Evolutionary conservation across 768 basidiomycete species (phyloP).

Genomic region (Podaxis sp.): DNA sequence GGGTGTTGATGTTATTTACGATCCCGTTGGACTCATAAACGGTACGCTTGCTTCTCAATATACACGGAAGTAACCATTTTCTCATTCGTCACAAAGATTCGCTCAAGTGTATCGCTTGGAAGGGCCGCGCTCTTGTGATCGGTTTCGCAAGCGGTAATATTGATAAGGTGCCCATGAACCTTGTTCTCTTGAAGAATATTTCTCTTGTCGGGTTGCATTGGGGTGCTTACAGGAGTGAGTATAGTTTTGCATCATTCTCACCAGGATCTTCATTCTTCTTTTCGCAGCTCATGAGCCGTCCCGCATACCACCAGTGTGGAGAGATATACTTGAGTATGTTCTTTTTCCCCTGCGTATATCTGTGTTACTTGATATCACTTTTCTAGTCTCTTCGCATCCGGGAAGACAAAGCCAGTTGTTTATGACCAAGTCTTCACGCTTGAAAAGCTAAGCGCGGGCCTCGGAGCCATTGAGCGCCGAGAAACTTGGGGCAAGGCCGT

Average conservation of each 20-base stretch:
- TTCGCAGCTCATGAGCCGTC: constrained; percentile 61
- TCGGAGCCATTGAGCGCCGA: constrained; percentile 74
- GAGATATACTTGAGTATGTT: constrained; percentile 61
- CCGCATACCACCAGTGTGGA: constrained; percentile 70
- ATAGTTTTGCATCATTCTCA: background rate
- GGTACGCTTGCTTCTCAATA: constrained; percentile 34
- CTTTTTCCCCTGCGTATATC: background rate
- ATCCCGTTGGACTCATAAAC: constrained; percentile 80
- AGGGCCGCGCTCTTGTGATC: constrained; percentile 89
- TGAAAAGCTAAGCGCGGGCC: constrained; percentile 63
- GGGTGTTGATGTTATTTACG: constrained; percentile 86
- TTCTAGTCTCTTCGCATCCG: constrained; percentile 64
- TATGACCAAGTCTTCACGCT: constrained; percentile 73
- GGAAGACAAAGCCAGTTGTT: constrained; percentile 64
- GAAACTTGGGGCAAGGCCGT: constrained; percentile 94
- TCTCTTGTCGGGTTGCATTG: constrained; percentile 84
- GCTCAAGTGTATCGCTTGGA: constrained; percentile 93
- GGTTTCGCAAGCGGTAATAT: constrained; percentile 88
- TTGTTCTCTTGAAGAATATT: constrained; percentile 83
- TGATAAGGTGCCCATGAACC: constrained; percentile 85
- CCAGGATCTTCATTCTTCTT: constrained; percentile 3
- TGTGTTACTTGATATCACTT: constrained; percentile 1
- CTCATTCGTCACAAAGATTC: constrained; percentile 48
- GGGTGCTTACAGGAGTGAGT: constrained; percentile 77
- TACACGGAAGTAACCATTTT: background rate